Conservation (phyloP, 2,329 filamentous ascomycete genomes). For the Cryphonectria naterciae region DNA sequence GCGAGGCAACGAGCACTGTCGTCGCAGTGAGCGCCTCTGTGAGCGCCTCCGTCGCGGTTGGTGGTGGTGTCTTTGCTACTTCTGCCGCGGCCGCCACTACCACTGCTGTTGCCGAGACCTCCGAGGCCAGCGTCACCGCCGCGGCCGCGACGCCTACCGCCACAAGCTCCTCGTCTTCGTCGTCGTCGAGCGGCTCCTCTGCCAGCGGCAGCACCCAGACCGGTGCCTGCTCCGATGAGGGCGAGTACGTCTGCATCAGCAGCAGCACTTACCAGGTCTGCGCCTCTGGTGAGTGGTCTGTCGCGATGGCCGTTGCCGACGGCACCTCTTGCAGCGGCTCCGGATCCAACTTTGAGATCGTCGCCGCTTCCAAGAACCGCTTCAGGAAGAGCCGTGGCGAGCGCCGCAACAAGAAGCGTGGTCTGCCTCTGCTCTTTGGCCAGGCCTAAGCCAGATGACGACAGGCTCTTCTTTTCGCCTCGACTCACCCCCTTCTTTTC, state of each 20-base stretch:
- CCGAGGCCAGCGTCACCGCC: conserved; percentile 29
- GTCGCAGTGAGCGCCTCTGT: conserved; percentile 32
- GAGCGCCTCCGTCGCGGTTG: conserved; percentile 29
- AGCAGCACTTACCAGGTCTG: conserved; percentile 57
- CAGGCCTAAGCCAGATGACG: conserved; percentile 26
- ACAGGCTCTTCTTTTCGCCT: not conserved
- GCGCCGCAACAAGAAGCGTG: conserved; percentile 20
- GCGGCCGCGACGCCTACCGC: conserved; percentile 28
- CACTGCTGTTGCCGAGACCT: conserved; percentile 29
- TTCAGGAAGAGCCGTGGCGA: conserved; percentile 24
- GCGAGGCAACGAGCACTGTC: conserved; percentile 19
- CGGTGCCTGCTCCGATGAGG: conserved; percentile 53
- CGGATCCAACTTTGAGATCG: conserved; percentile 38
- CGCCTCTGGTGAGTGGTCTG: conserved; percentile 52
- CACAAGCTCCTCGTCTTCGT: conserved; percentile 11
- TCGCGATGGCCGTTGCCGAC: conserved; percentile 44
- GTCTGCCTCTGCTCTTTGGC: conserved; percentile 13
- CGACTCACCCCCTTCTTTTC: not conserved
- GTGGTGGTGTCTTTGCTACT: conserved; percentile 46
- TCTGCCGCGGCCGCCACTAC: conserved; percentile 26
- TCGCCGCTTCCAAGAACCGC: conserved; percentile 32
- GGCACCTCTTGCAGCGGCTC: conserved; percentile 50
- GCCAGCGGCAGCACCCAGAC: conserved; percentile 39
- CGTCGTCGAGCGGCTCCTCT: conserved; percentile 26
- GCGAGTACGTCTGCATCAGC: conserved; percentile 54